Base-by-base conservation (phyloP, 2,329 filamentous ascomycete genomes). In the Cercospora sp. region DNA sequence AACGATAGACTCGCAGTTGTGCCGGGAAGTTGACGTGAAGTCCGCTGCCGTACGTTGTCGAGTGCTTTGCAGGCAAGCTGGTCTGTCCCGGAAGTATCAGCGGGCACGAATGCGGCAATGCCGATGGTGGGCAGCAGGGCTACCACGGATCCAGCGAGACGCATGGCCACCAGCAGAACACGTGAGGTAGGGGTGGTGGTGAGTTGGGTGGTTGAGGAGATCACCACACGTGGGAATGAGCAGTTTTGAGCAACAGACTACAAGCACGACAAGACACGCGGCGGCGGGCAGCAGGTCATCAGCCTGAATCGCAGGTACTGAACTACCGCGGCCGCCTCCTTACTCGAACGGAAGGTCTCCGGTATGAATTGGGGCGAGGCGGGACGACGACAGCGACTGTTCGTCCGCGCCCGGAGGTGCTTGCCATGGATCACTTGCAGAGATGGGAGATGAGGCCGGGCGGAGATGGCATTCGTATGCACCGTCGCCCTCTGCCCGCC, bases 71-170 rank as follows among this genome's bases (percentile, higher is more conserved):
- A 58, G 5, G 71, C 70, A 13, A 77, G 70, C 55, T 66, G 66
- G 65, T 77, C 74, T 9, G 75, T 74, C 5, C 66, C 70, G 21
- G 65, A 63, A 6, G 75, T 77, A 16, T 69, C 68, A 49, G 75
- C 75, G 21, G 74, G 73, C 26, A 70, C 69, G 67, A 73, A 73
- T 9, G 69, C 68, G 8, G 67, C 69, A 45, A 61, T 60, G 51
- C 34, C 55, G 62, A 64, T 57, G 5, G 64, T 24, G 30, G 67
- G 65, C 24, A 71, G 55, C 28, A 64, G 32, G 21, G 59, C 59
- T 24, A 70, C 18, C 18, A 68, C 53, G 37, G 59, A 57, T 37
- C 28, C 51, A 4, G 61, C 59, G 65, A 69, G 49, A 30, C 69
- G 69, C 70, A 72, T 72, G 32, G 40, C 51, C n/a, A 3, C 26